Evolutionary conservation across 768 basidiomycete species (phyloP), one percentile per base, ranked within the genome.

Genomic region (Phylloporus rhodoxanthus): DNA sequence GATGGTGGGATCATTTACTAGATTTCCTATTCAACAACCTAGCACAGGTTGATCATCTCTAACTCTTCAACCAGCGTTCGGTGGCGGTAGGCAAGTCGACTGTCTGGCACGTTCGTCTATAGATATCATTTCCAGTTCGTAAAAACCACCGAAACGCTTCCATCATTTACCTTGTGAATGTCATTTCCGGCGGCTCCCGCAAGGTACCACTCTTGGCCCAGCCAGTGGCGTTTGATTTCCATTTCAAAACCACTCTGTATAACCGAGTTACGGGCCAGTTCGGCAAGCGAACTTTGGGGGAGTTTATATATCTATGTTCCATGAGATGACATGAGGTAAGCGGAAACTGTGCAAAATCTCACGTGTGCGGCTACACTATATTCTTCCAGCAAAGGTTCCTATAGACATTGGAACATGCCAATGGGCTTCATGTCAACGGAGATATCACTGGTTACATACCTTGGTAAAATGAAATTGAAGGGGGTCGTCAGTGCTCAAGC

Each of bases 391-490:
- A 97, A 68, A 6, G 93, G 93, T 72, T 97, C 93, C 90, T 94
- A 58, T 5, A 45, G 28, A 43, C 8, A 23, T 30, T 38, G 28
- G 9, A 48, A 43, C 15, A 45, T 47, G 25, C 28, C 19, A 36
- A 33, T 45, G 33, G 15, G 8, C 25, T 45, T 38, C 15, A n/a
- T 34, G 37, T 30, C 13, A 14, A 28, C 40, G 2, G 8, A 17
- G 5, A 19, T 23, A 15, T 45, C 37, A 14, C 37, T 1, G 9
- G n/a, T n/a, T 23, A 26, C 51, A 29, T 44, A 85, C 93, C 77
- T 96, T 96, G 26, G 96, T 98, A 70, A 98, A 96, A 71, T 98
- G 95, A 72, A 99, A 96, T 70, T 98, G 95, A 33, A 94, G 72
- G 4, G 91, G 92, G 64, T 93, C 91, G 67, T 97, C 95, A 1